These are phyloP conservation scores for Silybum marianum DNA, from an alignment of 129 eudicot genomes.

Conservation along the genomic window DNA sequence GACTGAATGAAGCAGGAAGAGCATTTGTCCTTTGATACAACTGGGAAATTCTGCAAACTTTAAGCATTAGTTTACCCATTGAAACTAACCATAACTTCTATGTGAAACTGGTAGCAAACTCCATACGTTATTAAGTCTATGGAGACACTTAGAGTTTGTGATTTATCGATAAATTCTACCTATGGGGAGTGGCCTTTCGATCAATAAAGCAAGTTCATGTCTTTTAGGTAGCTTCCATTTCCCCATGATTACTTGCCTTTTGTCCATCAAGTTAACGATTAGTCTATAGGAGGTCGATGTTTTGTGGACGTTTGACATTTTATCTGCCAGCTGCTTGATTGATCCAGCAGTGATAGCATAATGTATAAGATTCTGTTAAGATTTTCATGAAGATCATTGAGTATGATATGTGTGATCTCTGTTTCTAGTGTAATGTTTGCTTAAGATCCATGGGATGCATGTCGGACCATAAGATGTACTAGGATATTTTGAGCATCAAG, in stretches of 20 bases:
- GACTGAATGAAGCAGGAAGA: background rate
- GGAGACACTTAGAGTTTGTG: background rate
- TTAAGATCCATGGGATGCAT: too few species aligned
- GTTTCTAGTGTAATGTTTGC: background rate
- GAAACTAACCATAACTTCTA: background rate
- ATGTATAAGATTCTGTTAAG: background rate
- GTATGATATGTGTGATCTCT: background rate
- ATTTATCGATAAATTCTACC: too few species aligned
- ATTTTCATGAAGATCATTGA: background rate
- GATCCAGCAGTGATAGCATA: background rate
- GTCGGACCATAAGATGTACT: too few species aligned
- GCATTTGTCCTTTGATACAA: background rate
- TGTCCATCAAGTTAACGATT: background rate
- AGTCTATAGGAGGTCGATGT: background rate
- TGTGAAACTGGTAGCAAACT: background rate
- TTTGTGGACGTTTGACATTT: background rate
- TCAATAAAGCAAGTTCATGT: background rate
- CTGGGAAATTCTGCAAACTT: background rate
- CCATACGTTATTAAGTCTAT: background rate
- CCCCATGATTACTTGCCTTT: background rate
- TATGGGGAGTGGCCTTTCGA: too few species aligned
- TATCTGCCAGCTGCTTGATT: background rate
- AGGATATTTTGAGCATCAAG: background rate
- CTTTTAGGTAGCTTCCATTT: background rate
- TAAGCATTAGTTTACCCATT: too few species aligned